Evolutionary conservation across 352 stramenopile species (phyloP).

Genomic region (Phytophthora idaei): DNA sequence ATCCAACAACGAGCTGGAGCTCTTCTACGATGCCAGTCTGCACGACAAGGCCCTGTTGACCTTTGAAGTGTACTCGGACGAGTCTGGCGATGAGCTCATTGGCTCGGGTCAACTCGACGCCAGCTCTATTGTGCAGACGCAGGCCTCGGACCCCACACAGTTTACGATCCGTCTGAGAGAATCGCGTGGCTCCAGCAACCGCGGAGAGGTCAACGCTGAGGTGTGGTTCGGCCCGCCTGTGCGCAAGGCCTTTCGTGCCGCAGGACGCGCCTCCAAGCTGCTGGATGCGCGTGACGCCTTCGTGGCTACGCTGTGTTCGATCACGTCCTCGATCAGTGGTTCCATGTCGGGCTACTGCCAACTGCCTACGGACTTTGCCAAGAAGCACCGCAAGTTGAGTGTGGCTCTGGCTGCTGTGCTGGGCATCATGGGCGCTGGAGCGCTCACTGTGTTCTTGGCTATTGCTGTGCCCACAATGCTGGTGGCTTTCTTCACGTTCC

Average conservation of each 20-base stretch:
- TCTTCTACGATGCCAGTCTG: constrained; percentile 72
- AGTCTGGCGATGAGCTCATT: constrained; percentile 76
- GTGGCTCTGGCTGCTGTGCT: constrained; percentile 61
- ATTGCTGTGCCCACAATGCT: constrained; percentile 72
- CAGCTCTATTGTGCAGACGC: constrained; percentile 43
- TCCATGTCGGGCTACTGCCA: constrained; percentile 53
- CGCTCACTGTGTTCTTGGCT: constrained; percentile 63
- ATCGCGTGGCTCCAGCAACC: constrained; percentile 38
- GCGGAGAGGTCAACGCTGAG: constrained; percentile 61
- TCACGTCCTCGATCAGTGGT: constrained; percentile 36
- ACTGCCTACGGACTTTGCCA: constrained; percentile 65
- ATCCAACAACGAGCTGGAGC: constrained; percentile 82
- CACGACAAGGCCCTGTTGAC: constrained; percentile 60
- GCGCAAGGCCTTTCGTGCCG: constrained; percentile 79
- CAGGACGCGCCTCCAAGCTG: constrained; percentile 70
- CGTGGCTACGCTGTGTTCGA: constrained; percentile 55
- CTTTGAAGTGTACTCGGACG: constrained; percentile 75
- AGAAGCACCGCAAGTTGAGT: constrained; percentile 79
- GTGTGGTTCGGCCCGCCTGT: constrained; percentile 85
- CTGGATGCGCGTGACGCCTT: constrained; percentile 75
- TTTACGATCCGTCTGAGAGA: constrained; percentile 64
- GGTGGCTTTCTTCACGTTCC: constrained; percentile 79
- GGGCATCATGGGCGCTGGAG: constrained; percentile 55
- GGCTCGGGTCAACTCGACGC: constrained; percentile 71
- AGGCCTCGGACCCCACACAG: constrained; percentile 39